Evolutionary conservation across 306 rosid genomes (phyloP).

Genomic region (Senna siamea): DNA sequence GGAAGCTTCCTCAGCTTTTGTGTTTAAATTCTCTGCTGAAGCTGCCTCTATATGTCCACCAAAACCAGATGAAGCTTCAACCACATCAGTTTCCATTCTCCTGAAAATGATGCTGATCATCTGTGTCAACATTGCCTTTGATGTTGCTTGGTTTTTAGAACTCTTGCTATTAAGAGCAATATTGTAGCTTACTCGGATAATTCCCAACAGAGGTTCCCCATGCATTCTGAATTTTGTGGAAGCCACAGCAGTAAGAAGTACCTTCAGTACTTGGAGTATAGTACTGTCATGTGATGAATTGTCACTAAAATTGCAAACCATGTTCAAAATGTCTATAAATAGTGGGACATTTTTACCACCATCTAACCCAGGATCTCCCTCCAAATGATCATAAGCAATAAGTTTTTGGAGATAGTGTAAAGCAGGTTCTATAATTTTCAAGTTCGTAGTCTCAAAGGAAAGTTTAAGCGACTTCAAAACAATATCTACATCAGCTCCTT

Average conservation of each 20-base stretch:
- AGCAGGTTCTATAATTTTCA: conserved; percentile 88
- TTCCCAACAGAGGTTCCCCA: conserved; percentile 92
- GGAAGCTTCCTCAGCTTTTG: conserved; percentile 60
- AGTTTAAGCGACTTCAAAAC: conserved; percentile 90
- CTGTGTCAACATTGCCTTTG: conserved; percentile 99
- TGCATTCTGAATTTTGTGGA: conserved; percentile 97
- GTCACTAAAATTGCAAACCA: conserved; percentile 83
- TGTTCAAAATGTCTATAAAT: conserved; percentile 83
- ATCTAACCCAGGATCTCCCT: conserved; percentile 98
- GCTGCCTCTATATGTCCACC: conserved; percentile 56
- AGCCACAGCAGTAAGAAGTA: conserved; percentile 97
- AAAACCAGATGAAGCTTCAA: conserved; percentile 59
- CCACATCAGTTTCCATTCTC: conserved; percentile 95
- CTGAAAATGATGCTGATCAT: conserved; percentile 89
- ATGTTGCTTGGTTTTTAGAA: conserved; percentile 96
- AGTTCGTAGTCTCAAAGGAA: conserved; percentile 87
- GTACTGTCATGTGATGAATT: conserved; percentile 97
- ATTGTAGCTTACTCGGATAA: conserved; percentile 96
- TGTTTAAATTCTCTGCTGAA: conserved; percentile 55
- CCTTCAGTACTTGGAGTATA: conserved; percentile 97
- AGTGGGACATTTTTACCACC: conserved; percentile 80
- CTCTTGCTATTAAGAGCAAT: conserved; percentile 99
- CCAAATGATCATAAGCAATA: conserved; percentile 97
- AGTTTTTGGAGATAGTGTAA: conserved; percentile 99
- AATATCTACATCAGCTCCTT: conserved; percentile 82